phyloP scores from a whole-genome alignment of 2,329 filamentous ascomycete species.

The Fusarium oligoseptatum region DNA sequence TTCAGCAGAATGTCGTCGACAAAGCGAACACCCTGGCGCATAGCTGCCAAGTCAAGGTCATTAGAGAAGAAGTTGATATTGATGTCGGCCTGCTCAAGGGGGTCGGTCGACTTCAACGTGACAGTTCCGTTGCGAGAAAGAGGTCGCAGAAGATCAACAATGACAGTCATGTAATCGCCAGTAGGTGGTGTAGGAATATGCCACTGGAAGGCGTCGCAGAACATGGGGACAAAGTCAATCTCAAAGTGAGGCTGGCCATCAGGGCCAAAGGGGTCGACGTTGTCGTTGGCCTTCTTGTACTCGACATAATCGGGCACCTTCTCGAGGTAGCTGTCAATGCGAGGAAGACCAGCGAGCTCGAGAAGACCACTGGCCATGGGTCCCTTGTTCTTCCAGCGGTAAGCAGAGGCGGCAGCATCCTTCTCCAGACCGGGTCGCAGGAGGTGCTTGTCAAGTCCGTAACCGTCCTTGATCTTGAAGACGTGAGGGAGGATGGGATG shows the following conservation, averaged over 20 bases:
- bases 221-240: constrained; percentile 73
- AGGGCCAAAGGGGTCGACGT: constrained; percentile 66
- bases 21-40: background rate
- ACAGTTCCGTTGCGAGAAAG: constrained; percentile 1
- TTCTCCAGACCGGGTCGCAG: constrained; percentile 45
- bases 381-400: constrained; percentile 55
- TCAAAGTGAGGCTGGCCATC: constrained; percentile 72
- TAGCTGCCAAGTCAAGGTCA: background rate
- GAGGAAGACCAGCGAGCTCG: constrained; percentile 67
- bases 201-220: constrained; percentile 63
- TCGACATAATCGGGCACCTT: constrained; percentile 61
- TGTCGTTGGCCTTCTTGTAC: constrained; percentile 57
- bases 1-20: constrained; percentile 49
- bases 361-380: constrained; percentile 57
- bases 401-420: constrained; percentile 42
- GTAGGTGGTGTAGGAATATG: constrained; percentile 56
- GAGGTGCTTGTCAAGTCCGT: constrained; percentile 53
- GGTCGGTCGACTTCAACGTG: background rate
- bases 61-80: background rate
- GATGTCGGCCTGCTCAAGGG: background rate
- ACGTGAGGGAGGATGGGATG: constrained; percentile 68
- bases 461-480: constrained; percentile 41
- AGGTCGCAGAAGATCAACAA: background rate
- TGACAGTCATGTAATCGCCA: constrained; percentile 62
- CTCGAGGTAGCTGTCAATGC: constrained; percentile 66